Evolutionary conservation across 345 rosid genomes (phyloP).

Genomic region (Syzygium jambos): DNA sequence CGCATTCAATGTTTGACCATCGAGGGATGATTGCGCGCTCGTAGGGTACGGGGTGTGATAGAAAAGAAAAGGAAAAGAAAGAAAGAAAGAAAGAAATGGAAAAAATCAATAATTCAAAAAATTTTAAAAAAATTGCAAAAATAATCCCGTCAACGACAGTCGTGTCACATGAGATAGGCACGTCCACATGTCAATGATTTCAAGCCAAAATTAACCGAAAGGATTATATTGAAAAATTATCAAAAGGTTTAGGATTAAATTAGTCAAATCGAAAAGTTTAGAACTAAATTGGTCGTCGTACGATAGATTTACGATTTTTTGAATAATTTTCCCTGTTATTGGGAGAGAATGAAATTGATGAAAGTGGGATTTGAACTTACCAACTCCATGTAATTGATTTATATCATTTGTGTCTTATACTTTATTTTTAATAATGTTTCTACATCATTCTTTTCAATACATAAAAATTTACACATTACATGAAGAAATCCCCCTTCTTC

Average conservation of each 20-base stretch:
- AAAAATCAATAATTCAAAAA: background rate
- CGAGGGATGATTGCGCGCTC: no score
- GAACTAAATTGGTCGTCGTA: rapidly evolving
- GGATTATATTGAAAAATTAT: rapidly evolving
- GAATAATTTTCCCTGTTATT: background rate
- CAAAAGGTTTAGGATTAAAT: rapidly evolving
- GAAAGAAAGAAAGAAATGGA: rapidly evolving
- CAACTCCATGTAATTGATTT: background rate
- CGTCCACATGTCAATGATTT: rapidly evolving
- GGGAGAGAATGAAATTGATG: background rate
- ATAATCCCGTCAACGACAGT: rapidly evolving
- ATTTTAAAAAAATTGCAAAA: background rate
- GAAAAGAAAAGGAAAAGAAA: background rate
- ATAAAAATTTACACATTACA: background rate
- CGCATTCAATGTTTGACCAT: no score
- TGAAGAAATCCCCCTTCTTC: background rate
- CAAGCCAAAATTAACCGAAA: rapidly evolving
- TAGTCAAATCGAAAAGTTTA: background rate
- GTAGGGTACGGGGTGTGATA: no score
- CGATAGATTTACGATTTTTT: background rate
- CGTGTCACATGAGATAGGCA: rapidly evolving
- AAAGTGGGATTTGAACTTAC: background rate
- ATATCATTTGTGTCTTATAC: rapidly evolving
- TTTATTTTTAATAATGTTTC: background rate
- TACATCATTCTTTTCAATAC: background rate